phyloP scores from a whole-genome alignment of 2,329 filamentous ascomycete genomes.

The Aspergillus brasiliensis region DNA sequence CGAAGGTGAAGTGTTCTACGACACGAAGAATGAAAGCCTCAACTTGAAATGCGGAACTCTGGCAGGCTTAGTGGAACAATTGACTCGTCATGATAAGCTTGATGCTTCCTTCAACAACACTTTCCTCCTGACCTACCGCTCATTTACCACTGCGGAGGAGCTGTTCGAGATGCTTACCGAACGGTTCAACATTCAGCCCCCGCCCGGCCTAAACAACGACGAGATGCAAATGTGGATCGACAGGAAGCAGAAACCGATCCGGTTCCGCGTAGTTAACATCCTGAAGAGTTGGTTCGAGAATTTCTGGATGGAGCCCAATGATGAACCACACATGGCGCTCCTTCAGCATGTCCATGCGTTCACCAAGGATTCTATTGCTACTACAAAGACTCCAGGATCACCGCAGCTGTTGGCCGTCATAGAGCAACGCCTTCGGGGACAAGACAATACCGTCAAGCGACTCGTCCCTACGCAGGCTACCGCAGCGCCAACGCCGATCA shows the following conservation, averaged over 20 bases:
- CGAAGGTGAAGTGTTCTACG: constrained; percentile 86
- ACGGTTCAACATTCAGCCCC: constrained; percentile 89
- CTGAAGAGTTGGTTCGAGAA: constrained; percentile 98
- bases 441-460: constrained; percentile 81
- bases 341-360: constrained; percentile 89
- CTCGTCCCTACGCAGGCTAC: constrained; percentile 84
- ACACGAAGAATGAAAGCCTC: constrained; percentile 74
- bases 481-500: constrained; percentile 81
- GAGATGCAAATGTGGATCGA: constrained; percentile 90
- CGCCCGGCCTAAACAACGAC: constrained; percentile 70
- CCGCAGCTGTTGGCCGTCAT: constrained; percentile 81
- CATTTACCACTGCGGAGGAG: constrained; percentile 87
- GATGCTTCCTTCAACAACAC: constrained; percentile 97
- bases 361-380: constrained; percentile 87
- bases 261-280: constrained; percentile 96
- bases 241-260: constrained; percentile 91
- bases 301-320: constrained; percentile 97
- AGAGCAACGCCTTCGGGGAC: constrained; percentile 83
- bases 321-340: constrained; percentile 80
- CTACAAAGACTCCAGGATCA: constrained; percentile 88
- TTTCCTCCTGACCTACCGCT: constrained; percentile 93
- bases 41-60: constrained; percentile 87
- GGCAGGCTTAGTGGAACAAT: constrained; percentile 85
- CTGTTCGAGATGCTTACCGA: constrained; percentile 91
- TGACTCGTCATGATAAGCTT: constrained; percentile 92